These are phyloP conservation scores for Spencermartinsiella europaea DNA, from an alignment of 805 yeast genomes.

Conservation along the genomic window DNA sequence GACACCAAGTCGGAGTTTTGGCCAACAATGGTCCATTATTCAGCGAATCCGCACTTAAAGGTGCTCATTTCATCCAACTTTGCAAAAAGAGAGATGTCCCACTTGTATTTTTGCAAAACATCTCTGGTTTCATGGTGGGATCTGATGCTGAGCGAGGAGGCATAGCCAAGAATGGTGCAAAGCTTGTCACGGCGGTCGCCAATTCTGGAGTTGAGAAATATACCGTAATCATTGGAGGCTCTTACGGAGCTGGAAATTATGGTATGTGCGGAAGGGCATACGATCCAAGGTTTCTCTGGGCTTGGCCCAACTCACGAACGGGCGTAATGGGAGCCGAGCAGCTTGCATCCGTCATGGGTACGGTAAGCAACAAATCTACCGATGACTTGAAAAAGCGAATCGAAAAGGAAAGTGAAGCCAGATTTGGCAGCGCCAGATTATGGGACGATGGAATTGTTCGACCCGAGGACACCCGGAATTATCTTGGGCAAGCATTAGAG, in stretches of 20 bases:
- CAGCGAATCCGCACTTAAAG: slow-evolving; percentile 30
- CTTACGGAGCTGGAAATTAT: slow-evolving; percentile 33
- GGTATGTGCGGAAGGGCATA: slow-evolving; percentile 34
- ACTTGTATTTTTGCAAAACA: slow-evolving; percentile 29
- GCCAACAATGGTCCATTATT: slow-evolving; percentile 31
- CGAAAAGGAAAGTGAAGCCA: slow-evolving; percentile 26
- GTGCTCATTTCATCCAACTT: slow-evolving; percentile 31
- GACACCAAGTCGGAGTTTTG: slow-evolving; percentile 29
- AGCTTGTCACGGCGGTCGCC: slow-evolving; percentile 31
- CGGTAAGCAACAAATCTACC: slow-evolving; percentile 23
- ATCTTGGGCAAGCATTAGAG: slow-evolving; percentile 29
- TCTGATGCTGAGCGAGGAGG: slow-evolving; percentile 32
- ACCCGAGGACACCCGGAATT: slow-evolving; percentile 27
- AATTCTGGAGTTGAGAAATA: slow-evolving; percentile 32
- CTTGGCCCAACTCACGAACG: slow-evolving; percentile 32
- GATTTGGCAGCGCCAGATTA: slow-evolving; percentile 28
- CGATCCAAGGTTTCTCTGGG: slow-evolving; percentile 29
- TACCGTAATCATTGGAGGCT: slow-evolving; percentile 31
- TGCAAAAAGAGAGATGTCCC: slow-evolving; percentile 32
- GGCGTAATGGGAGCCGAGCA: slow-evolving; percentile 34
- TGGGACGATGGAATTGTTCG: slow-evolving; percentile 33
- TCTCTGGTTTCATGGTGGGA: slow-evolving; percentile 33
- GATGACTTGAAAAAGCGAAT: slow-evolving; percentile 24
- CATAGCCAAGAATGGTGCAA: slow-evolving; percentile 32
- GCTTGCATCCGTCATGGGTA: slow-evolving; percentile 29